These are phyloP conservation scores for Gossypium anomalum DNA, from an alignment of 345 rosid species.

Conservation along the genomic window DNA sequence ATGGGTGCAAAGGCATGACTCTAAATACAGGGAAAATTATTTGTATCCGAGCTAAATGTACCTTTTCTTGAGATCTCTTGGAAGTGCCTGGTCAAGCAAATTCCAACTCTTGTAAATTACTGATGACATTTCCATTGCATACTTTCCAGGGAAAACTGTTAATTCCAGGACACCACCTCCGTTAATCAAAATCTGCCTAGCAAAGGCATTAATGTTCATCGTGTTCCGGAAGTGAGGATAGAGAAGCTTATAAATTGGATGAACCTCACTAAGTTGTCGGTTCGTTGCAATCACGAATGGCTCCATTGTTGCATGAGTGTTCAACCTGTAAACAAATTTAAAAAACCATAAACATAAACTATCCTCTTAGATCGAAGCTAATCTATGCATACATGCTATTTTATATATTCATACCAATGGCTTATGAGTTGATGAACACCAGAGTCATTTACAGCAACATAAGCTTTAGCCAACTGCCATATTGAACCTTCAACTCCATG, in stretches of 20 bases:
- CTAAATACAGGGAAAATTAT: not conserved
- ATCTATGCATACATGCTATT: not conserved
- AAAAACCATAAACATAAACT: not conserved
- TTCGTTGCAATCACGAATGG: slow-evolving; percentile 74
- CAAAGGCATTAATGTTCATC: slow-evolving; percentile 74
- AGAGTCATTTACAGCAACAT: slow-evolving; percentile 77
- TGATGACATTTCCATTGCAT: slow-evolving; percentile 74
- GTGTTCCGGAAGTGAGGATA: slow-evolving; percentile 88
- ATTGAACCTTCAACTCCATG: slow-evolving; percentile 54
- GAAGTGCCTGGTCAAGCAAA: slow-evolving; percentile 71
- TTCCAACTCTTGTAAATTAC: slow-evolving; percentile 51
- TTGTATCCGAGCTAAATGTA: slow-evolving; percentile 9
- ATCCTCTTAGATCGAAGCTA: not conserved
- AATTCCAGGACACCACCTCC: slow-evolving; percentile 66
- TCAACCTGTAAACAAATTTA: slow-evolving; percentile 39
- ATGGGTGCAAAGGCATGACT: too few species aligned
- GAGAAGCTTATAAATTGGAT: slow-evolving; percentile 72
- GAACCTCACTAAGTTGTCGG: slow-evolving; percentile 72
- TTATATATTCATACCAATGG: slow-evolving; percentile 55
- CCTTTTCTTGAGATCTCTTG: slow-evolving; percentile 76
- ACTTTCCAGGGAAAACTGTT: slow-evolving; percentile 60
- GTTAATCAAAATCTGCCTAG: slow-evolving; percentile 59
- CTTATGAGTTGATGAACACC: slow-evolving; percentile 89
- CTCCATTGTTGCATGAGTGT: slow-evolving; percentile 70
- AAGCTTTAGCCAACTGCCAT: slow-evolving; percentile 92